A percentile compares a stretch with the other conserved stretches of the same genome.
phyloP scores from a whole-genome alignment of 768 basidiomycete species.

The Lactarius quietus region DNA sequence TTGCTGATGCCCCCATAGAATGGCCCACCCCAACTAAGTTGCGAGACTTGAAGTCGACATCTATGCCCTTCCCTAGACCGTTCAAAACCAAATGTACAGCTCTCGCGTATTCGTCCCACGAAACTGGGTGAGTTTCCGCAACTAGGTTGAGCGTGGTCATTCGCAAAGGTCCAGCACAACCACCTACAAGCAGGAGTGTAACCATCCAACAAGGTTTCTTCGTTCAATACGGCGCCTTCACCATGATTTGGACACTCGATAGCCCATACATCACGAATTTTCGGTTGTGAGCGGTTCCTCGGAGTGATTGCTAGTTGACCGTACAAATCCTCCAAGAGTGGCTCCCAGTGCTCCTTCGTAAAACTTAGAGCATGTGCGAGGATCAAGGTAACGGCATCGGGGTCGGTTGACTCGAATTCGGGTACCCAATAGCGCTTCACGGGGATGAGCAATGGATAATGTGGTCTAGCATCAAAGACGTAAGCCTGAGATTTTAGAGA shows the following conservation, averaged over 20 bases:
- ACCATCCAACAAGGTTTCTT: constrained; percentile 39
- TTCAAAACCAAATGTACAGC: constrained; percentile 46
- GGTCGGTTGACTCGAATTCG: constrained; percentile 36
- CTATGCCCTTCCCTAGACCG: constrained; percentile 46
- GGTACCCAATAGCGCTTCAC: constrained; percentile 49
- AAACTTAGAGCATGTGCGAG: constrained; percentile 53
- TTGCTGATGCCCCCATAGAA: constrained; percentile 48
- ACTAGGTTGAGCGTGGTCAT: background rate
- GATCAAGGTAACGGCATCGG: constrained; percentile 44
- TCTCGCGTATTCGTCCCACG: constrained; percentile 53
- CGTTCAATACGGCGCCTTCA: constrained; percentile 49
- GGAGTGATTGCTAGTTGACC: constrained; percentile 25
- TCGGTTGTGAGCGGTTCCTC: constrained; percentile 25
- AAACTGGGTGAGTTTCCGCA: constrained; percentile 34
- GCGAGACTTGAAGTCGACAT: constrained; percentile 47
- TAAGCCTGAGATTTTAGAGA: constrained; percentile 31
- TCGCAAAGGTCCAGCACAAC: background rate
- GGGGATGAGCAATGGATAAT: constrained; percentile 45
- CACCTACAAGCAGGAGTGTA: constrained; percentile 43
- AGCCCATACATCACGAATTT: constrained; percentile 48
- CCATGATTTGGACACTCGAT: constrained; percentile 56
- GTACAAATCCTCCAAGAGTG: constrained; percentile 47
- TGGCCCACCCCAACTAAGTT: constrained; percentile 51
- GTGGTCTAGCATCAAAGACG: constrained; percentile 51
- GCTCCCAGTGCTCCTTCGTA: constrained; percentile 60